Percentiles rank a stretch among this genome's conserved stretches.
Conservation (phyloP, 129 eudicot genomes). For the Apium graveolens region DNA sequence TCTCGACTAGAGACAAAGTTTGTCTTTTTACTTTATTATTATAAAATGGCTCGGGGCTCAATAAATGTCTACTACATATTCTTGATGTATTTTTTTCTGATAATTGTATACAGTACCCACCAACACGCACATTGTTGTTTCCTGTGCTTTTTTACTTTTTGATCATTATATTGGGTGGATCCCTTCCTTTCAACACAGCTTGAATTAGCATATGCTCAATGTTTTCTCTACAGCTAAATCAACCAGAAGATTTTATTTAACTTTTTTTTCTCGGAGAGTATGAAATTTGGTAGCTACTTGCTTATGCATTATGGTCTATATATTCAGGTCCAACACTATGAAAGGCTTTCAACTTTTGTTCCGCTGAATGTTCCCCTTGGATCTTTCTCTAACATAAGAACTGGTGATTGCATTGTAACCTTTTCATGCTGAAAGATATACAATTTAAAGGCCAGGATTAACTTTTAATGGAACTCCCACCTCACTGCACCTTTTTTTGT, state of each 20-base stretch:
- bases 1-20: neutral
- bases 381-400: too few species aligned
- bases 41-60: neutral
- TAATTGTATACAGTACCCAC: neutral
- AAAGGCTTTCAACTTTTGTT: conserved; percentile 82
- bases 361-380: conserved; percentile 41
- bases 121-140: too few species aligned
- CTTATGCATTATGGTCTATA: neutral
- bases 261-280: neutral
- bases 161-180: neutral
- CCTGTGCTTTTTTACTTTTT: too few species aligned
- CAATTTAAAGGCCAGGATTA: conserved; percentile 46
- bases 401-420: conserved; percentile 88
- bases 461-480: neutral
- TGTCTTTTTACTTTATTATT: too few species aligned
- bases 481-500: neutral
- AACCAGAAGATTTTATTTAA: too few species aligned
- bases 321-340: conserved; percentile 57
- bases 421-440: conserved; percentile 77
- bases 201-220: neutral
- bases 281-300: neutral
- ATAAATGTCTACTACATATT: neutral
- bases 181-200: too few species aligned
- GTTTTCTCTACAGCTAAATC: neutral
- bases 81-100: neutral